phyloP scores from a whole-genome alignment of 2,329 filamentous ascomycete genomes.

The Ophiostoma angusticollis region DNA sequence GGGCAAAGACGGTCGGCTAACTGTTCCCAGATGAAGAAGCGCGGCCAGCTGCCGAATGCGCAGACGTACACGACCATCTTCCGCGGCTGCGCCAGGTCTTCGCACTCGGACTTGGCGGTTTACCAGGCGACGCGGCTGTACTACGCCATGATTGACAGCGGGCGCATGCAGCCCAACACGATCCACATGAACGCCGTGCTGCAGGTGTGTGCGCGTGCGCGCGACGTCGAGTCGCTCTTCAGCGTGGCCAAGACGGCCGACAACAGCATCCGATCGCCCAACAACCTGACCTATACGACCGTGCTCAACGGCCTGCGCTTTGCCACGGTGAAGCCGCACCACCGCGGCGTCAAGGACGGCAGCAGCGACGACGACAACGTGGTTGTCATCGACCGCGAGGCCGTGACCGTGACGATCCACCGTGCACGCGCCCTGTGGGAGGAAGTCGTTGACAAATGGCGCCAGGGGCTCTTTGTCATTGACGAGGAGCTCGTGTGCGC shows the following conservation, averaged over 20 bases:
- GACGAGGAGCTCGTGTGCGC: conserved; percentile 69
- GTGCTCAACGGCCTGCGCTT: conserved; percentile 65
- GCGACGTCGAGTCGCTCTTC: conserved; percentile 72
- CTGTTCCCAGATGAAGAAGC: conserved; percentile 74
- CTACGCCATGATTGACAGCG: conserved; percentile 54
- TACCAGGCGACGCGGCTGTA: conserved; percentile 63
- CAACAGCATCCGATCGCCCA: conserved; percentile 47
- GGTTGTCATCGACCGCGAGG: conserved; percentile 12
- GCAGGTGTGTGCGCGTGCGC: conserved; percentile 60
- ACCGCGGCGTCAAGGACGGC: conserved; percentile 18
- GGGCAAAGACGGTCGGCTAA: background rate
- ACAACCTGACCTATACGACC: conserved; percentile 65
- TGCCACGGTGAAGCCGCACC: conserved; percentile 24
- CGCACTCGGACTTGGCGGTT: conserved; percentile 46
- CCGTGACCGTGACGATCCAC: conserved; percentile 36
- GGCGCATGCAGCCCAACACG: conserved; percentile 55
- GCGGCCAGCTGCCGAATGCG: conserved; percentile 64
- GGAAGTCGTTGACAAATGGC: conserved; percentile 68
- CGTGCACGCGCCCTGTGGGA: conserved; percentile 69
- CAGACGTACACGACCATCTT: conserved; percentile 79
- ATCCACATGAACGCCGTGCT: conserved; percentile 86
- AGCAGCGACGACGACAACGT: background rate
- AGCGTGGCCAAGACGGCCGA: conserved; percentile 61
- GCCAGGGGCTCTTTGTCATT: conserved; percentile 51
- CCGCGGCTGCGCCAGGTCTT: conserved; percentile 53